phyloP scores from a whole-genome alignment of 1,284 basidiomycete species.

The Tilletia indica region DNA sequence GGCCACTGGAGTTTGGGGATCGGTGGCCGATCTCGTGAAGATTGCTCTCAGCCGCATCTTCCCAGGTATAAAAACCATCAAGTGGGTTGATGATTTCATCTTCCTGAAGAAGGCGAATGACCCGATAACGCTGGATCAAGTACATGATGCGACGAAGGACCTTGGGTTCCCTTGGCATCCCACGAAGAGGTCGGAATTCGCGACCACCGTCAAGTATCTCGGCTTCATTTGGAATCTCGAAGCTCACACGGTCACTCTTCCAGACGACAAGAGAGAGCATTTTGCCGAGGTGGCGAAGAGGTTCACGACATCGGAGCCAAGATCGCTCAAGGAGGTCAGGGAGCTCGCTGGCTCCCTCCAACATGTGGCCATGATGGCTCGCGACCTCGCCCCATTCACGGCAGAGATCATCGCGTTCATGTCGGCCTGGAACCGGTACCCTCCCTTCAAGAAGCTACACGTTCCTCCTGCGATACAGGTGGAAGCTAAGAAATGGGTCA shows the following conservation, averaged over 20 bases:
- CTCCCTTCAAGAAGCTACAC: neutral
- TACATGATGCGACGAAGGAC: neutral
- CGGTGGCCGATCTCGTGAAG: too few relatives aligned
- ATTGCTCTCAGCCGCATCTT: too few relatives aligned
- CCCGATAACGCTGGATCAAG: neutral
- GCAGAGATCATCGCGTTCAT: neutral
- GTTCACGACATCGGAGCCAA: neutral
- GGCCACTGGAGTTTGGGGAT: too few relatives aligned
- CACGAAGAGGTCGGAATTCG: neutral
- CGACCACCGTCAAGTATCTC: neutral
- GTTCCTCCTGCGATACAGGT: neutral
- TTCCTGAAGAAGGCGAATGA: neutral
- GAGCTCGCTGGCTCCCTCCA: neutral
- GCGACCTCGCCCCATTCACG: neutral
- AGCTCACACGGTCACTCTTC: neutral
- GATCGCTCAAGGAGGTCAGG: neutral
- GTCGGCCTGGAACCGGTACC: neutral
- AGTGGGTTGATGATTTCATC: slow-evolving; percentile 2
- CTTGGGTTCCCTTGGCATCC: neutral
- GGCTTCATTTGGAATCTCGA: neutral
- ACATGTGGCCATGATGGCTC: neutral
- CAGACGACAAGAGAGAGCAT: neutral
- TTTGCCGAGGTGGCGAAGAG: neutral
- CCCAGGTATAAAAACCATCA: neutral
- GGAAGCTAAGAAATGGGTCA: neutral